phyloP scores from a whole-genome alignment of 139 green algal species.

The Parachlorella kessleri region DNA sequence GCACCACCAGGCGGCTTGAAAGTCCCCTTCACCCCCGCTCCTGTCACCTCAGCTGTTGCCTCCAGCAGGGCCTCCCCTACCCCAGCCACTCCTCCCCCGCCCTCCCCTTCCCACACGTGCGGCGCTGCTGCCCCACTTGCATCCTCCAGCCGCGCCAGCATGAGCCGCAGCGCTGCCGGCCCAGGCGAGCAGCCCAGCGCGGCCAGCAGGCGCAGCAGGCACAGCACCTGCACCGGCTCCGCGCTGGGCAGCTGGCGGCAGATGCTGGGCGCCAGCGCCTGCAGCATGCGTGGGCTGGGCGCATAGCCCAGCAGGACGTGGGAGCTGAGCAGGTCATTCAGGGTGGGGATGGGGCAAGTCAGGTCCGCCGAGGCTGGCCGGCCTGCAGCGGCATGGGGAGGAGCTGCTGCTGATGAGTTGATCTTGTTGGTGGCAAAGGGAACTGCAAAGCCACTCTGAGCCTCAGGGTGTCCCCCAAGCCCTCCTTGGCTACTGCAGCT shows the following conservation, averaged over 20 bases:
- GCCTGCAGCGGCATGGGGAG: no score
- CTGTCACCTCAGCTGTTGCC: no score
- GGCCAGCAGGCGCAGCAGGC: conserved; percentile 17
- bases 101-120: no score
- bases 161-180: neutral
- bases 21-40: no score
- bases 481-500: no score
- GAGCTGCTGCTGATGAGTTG: no score
- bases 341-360: neutral
- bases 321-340: conserved; percentile 6
- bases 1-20: no score
- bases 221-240: neutral
- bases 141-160: conserved; percentile 15
- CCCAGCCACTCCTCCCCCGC: neutral
- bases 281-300: conserved; percentile 8
- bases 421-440: no score
- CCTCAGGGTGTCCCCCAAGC: no score
- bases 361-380: neutral
- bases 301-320: conserved; percentile 24
- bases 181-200: conserved; percentile 1
- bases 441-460: no score
- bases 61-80: no score
- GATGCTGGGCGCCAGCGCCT: conserved; percentile 17
- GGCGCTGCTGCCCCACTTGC: no score
- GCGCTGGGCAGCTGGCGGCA: conserved; percentile 6